These are phyloP conservation scores for Albatrellus sp. DNA, from an alignment of 1,284 basidiomycete genomes.

Conservation along the genomic window DNA sequence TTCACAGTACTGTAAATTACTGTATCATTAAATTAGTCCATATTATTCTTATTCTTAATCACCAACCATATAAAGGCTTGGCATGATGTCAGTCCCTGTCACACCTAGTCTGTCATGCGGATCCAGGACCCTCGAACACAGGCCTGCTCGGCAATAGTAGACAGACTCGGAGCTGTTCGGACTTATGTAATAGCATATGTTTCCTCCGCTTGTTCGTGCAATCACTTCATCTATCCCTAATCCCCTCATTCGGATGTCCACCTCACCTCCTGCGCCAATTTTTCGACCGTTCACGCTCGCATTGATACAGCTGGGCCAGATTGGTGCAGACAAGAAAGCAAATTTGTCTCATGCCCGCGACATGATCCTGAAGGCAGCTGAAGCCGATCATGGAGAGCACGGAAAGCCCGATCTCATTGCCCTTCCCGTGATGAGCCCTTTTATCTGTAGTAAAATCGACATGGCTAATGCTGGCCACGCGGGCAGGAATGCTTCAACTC, in stretches of 20 bases:
- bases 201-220: neutral
- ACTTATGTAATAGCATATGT: too few relatives aligned
- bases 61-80: too few relatives aligned
- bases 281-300: slow-evolving; percentile 75
- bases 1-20: too few relatives aligned
- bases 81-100: too few relatives aligned
- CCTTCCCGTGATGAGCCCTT: slow-evolving; percentile 55
- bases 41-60: too few relatives aligned
- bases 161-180: too few relatives aligned
- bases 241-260: neutral
- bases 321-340: slow-evolving; percentile 61
- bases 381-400: slow-evolving; percentile 22
- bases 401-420: slow-evolving; percentile 75
- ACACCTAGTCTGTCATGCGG: too few relatives aligned
- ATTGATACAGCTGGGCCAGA: slow-evolving; percentile 72
- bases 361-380: slow-evolving; percentile 65
- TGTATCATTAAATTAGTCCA: too few relatives aligned
- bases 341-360: slow-evolving; percentile 71
- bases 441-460: neutral
- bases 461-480: neutral
- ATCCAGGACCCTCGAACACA: too few relatives aligned
- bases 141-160: too few relatives aligned
- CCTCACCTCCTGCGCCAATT: slow-evolving; percentile 18
- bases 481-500: slow-evolving; percentile 94
- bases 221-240: slow-evolving; percentile 8